Evolutionary conservation across 2,329 filamentous ascomycete species (phyloP).

Genomic region (Exophiala xenobiotica): DNA sequence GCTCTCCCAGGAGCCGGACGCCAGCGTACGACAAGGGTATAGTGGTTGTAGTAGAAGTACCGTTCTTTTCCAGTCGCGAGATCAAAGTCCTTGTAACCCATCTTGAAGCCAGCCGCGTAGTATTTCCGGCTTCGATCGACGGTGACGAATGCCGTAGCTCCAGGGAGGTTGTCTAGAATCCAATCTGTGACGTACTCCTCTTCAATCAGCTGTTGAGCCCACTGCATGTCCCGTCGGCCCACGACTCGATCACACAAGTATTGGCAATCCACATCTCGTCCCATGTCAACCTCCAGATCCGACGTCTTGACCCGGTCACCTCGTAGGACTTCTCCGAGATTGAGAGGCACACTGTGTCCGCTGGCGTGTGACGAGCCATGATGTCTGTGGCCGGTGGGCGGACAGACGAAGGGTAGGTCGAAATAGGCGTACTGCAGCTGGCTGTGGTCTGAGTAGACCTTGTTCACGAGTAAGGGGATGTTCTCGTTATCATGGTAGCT

Average conservation of each 20-base stretch:
- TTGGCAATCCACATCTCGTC: conserved; percentile 69
- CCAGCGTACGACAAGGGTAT: conserved; percentile 79
- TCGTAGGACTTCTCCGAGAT: conserved; percentile 81
- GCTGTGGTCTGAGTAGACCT: conserved; percentile 85
- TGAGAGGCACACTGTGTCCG: conserved; percentile 75
- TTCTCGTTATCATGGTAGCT: conserved; percentile 74
- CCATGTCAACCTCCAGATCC: conserved; percentile 78
- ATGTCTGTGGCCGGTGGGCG: conserved; percentile 67
- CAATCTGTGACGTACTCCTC: conserved; percentile 86
- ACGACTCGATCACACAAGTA: conserved; percentile 71
- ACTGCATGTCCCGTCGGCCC: conserved; percentile 62
- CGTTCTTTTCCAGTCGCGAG: conserved; percentile 59
- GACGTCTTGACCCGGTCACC: conserved; percentile 83
- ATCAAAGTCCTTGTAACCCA: conserved; percentile 72
- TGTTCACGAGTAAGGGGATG: conserved; percentile 86
- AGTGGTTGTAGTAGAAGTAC: conserved; percentile 83
- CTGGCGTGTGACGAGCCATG: conserved; percentile 68
- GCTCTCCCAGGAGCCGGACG: conserved; percentile 67
- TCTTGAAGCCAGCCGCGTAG: conserved; percentile 85
- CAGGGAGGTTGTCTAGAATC: conserved; percentile 90
- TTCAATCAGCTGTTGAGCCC: conserved; percentile 69
- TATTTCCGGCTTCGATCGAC: conserved; percentile 82
- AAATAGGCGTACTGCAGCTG: conserved; percentile 91
- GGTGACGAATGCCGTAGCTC: conserved; percentile 83
- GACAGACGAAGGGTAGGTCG: conserved; percentile 83